These are phyloP conservation scores for Trichoderma atroviride DNA, from an alignment of 2,329 filamentous ascomycete genomes.

Conservation along the genomic window DNA sequence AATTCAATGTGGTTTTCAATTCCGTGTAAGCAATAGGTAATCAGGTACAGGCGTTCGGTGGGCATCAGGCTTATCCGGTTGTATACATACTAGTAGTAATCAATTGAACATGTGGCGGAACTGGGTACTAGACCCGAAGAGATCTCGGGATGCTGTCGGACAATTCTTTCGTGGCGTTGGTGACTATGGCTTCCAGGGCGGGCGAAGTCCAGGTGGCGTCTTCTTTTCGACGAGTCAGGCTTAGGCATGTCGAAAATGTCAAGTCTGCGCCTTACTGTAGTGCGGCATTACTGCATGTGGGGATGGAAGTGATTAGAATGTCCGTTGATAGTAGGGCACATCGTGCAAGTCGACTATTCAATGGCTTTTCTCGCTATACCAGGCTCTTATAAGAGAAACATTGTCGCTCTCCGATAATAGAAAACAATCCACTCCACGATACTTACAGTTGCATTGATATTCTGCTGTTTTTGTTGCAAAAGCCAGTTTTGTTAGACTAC, in stretches of 20 bases:
- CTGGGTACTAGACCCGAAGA: not conserved
- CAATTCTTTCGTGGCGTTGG: not conserved
- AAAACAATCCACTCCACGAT: not conserved
- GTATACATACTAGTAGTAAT: not conserved
- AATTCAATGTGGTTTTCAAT: conserved; percentile 10
- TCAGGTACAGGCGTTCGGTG: not conserved
- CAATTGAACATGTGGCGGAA: not conserved
- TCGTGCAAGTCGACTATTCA: not conserved
- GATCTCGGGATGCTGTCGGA: too few relatives aligned
- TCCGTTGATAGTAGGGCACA: not conserved
- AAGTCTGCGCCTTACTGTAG: conserved; percentile 11
- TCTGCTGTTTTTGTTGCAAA: not conserved
- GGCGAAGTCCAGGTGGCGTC: conserved; percentile 4
- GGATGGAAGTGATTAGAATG: conserved; percentile 4
- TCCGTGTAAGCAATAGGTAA: not conserved
- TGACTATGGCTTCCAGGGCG: not conserved
- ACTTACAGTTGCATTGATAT: not conserved
- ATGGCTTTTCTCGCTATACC: not conserved
- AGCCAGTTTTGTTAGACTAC: not conserved
- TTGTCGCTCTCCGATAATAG: not conserved
- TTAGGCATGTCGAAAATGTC: conserved; percentile 14
- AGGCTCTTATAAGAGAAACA: not conserved
- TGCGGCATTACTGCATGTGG: not conserved
- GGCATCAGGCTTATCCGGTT: not conserved
- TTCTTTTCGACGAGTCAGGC: conserved; percentile 12